Percentiles rank a stretch among this genome's conserved stretches.
phyloP scores from a whole-genome alignment of 352 stramenopile genomes.

The Phytophthora tubulina region DNA sequence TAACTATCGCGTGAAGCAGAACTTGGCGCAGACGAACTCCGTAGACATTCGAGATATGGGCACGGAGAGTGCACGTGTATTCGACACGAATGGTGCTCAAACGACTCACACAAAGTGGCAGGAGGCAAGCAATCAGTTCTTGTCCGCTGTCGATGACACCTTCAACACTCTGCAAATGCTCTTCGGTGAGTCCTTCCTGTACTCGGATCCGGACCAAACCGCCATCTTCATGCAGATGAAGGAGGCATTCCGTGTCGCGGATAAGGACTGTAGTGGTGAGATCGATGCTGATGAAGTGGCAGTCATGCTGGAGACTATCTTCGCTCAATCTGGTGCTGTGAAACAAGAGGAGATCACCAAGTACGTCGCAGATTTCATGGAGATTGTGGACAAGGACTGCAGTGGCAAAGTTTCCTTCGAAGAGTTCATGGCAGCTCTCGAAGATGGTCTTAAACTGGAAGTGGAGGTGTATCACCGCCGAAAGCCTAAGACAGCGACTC shows the following conservation, averaged over 20 bases:
- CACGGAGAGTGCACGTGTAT: constrained; percentile 5
- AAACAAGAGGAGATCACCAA: constrained; percentile 74
- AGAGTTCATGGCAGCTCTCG: constrained; percentile 83
- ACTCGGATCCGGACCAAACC: constrained; percentile 77
- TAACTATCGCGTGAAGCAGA: constrained; percentile 61
- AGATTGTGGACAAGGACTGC: constrained; percentile 67
- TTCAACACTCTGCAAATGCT: constrained; percentile 77
- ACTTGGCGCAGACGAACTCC: constrained; percentile 45
- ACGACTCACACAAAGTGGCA: constrained; percentile 60
- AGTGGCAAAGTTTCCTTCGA: constrained; percentile 85
- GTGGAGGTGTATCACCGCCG: constrained; percentile 73
- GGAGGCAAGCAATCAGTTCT: constrained; percentile 59
- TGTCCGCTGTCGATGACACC: constrained; percentile 64
- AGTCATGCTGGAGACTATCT: constrained; percentile 74
- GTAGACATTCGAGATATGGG: constrained; percentile 62
- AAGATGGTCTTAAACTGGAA: constrained; percentile 79
- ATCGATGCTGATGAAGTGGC: constrained; percentile 76
- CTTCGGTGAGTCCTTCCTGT: constrained; percentile 76
- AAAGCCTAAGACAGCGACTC: constrained; percentile 40
- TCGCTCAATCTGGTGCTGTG: constrained; percentile 66
- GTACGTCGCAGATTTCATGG: constrained; percentile 85
- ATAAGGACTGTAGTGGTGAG: constrained; percentile 80
- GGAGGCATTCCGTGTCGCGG: constrained; percentile 73
- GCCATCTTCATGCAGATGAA: constrained; percentile 89
- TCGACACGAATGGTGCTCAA: constrained; percentile 22